Base-by-base conservation (phyloP, 2,329 filamentous ascomycete genomes). In the Arthrinium phaeospermum region DNA sequence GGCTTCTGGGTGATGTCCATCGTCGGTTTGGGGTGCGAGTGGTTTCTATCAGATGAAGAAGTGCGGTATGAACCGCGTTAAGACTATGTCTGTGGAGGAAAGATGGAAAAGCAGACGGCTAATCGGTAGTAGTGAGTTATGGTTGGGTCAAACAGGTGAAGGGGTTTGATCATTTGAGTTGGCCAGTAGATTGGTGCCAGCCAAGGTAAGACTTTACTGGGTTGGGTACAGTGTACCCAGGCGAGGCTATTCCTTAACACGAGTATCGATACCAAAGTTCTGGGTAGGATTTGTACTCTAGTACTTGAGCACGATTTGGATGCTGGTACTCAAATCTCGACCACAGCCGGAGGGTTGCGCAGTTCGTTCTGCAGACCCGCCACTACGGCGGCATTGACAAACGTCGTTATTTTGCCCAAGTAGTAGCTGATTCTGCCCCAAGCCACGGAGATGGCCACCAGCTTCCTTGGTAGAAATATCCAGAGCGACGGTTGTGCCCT, bases 401-500 rank as follows among this genome's bases (percentile, higher is more conserved):
- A 57, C 14, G 51, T 57, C 1, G 51, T 57, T 0, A 57, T 30
- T 19, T 19, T 57, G 51, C 24, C 4, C 30, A 57, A 16, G 34
- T 57, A 19, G 27, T 19, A 57, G 24, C 14, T 19, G 27, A 19
- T 6, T 30, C 27, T 30, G 4, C 51, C 14, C 27, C 51, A 57
- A 34, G 14, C 51, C 51, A 57, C 51, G 27, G 27, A 57, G 14
- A 57, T 57, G 27, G 51, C 1, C 24, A 34, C 13, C 27, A 19
- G 24, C 24, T 30, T 34, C 6, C 0, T 19, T 16, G 24, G 24
- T 19, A 13, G 3, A 7, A 83, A 84, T 72, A 94, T 82, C 0
- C 82, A 85, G 12, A 85, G 81, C 53, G 87, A 83, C 73, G 86
- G 82, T 77, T 94, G 91, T 71, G 87, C 81, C 14, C 95, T 86